Percentiles rank a stretch among this genome's conserved stretches.
These are phyloP conservation scores for Podaxis sp. DNA, from an alignment of 768 basidiomycete genomes.

Conservation along the genomic window DNA sequence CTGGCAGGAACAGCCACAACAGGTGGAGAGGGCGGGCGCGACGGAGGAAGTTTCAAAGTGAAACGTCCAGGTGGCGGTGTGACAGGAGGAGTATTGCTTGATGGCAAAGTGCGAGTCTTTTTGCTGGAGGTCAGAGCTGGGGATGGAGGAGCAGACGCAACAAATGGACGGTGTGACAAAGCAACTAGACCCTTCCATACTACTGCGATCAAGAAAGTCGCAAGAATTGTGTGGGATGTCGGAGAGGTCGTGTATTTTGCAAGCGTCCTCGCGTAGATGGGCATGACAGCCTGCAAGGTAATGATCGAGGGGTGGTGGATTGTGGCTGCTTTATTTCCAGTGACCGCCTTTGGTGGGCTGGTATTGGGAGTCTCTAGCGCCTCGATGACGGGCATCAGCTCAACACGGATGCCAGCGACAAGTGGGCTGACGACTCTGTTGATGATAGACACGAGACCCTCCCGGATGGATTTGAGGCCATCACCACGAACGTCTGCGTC, in stretches of 20 bases:
- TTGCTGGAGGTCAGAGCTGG: conserved; percentile 17
- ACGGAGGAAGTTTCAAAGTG: conserved; percentile 63
- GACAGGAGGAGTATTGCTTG: conserved; percentile 46
- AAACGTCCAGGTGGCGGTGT: conserved; percentile 61
- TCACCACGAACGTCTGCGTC: conserved; percentile 65
- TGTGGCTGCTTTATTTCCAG: conserved; percentile 29
- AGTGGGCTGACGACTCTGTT: conserved; percentile 66
- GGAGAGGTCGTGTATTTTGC: conserved; percentile 52
- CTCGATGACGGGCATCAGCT: conserved; percentile 60
- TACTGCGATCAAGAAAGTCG: conserved; percentile 69
- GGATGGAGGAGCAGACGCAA: conserved; percentile 37
- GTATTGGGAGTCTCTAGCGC: conserved; percentile 52
- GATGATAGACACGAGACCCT: conserved; percentile 67
- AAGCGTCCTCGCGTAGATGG: conserved; percentile 59
- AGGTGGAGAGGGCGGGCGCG: conserved; percentile 67
- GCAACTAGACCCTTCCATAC: conserved; percentile 76
- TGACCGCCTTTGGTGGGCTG: conserved; percentile 26
- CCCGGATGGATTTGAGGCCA: conserved; percentile 66
- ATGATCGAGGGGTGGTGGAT: conserved; percentile 59
- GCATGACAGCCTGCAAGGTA: conserved; percentile 56
- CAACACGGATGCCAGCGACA: conserved; percentile 56
- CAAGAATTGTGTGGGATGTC: conserved; percentile 58
- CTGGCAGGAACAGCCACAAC: conserved; percentile 32
- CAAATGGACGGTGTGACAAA: conserved; percentile 56
- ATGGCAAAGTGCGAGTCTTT: conserved; percentile 38